Evolutionary conservation across 83 land plant genomes (phyloP).

Genomic region (Larix sibirica): DNA sequence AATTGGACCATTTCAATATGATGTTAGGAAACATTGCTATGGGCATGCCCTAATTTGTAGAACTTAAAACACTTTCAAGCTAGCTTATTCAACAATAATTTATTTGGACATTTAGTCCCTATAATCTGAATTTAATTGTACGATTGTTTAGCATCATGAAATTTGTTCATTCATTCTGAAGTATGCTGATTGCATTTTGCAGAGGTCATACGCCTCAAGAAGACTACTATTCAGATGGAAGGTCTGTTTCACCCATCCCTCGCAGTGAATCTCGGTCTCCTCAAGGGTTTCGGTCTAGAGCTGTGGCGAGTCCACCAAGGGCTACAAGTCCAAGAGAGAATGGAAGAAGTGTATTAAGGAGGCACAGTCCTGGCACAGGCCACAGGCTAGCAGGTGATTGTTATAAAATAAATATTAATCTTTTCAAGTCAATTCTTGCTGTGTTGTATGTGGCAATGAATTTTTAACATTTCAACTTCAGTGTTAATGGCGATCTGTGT

Average conservation of each 20-base stretch:
- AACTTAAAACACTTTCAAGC: no score
- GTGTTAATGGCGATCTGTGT: not conserved
- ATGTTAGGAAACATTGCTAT: not conserved
- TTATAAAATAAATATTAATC: not conserved
- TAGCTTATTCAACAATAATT: no score
- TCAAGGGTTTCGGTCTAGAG: not conserved
- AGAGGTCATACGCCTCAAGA: slow-evolving; percentile 2
- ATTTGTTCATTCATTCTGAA: not conserved
- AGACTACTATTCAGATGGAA: slow-evolving; percentile 14
- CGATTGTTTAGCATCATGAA: not conserved
- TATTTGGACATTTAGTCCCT: no score
- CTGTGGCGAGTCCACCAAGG: not conserved
- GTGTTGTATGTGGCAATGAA: not conserved
- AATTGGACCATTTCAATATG: not conserved
- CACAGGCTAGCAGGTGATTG: not conserved
- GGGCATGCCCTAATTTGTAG: not conserved
- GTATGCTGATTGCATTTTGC: not conserved
- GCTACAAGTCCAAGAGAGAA: slow-evolving; percentile 5
- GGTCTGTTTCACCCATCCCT: slow-evolving; percentile 8
- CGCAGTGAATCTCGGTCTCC: slow-evolving; percentile 12
- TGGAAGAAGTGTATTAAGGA: slow-evolving; percentile 12
- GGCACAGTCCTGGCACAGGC: not conserved
- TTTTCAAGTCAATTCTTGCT: not conserved
- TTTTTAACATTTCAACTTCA: not conserved
- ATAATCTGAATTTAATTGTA: no score